phyloP scores from a whole-genome alignment of 352 stramenopile species.

The Globisporangium megalacanthum region DNA sequence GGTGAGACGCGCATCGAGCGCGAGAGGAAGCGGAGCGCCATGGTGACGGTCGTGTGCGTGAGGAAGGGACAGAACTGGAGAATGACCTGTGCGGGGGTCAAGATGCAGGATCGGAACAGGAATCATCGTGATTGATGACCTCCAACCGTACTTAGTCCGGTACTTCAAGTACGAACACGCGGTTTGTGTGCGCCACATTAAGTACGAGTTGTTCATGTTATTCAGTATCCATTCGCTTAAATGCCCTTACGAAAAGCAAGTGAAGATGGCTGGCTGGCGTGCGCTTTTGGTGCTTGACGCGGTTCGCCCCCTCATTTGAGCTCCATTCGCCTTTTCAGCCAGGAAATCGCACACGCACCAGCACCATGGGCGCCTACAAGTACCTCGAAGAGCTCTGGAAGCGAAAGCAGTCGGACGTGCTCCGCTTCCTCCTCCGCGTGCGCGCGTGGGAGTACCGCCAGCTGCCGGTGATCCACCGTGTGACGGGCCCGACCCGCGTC shows the following conservation, averaged over 20 bases:
- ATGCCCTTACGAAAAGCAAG: neutral
- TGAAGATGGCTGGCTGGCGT: slow-evolving; percentile 15
- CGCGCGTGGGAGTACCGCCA: slow-evolving; percentile 98
- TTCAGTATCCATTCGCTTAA: neutral
- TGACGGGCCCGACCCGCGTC: slow-evolving; percentile 93
- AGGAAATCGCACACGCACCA: slow-evolving; percentile 20
- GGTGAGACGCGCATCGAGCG: neutral
- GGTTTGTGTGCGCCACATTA: too few species aligned
- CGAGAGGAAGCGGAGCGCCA: slow-evolving; percentile 10
- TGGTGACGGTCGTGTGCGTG: slow-evolving; percentile 2
- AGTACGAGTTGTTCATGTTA: too few species aligned
- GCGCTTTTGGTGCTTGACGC: neutral
- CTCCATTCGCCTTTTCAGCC: slow-evolving; percentile 39
- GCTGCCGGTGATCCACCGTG: slow-evolving; percentile 94
- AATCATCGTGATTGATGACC: neutral
- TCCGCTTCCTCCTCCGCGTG: slow-evolving; percentile 99
- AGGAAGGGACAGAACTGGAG: neutral
- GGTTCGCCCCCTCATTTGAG: neutral
- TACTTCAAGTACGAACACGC: neutral
- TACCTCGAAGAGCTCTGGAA: slow-evolving; percentile 99
- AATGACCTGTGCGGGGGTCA: too few species aligned
- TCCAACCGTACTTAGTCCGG: neutral
- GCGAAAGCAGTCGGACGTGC: slow-evolving; percentile 99
- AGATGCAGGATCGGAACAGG: too few species aligned
- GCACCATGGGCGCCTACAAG: slow-evolving; percentile 99